Base-by-base conservation (phyloP, 768 basidiomycete genomes). In the Fibroporia radiculosa region DNA sequence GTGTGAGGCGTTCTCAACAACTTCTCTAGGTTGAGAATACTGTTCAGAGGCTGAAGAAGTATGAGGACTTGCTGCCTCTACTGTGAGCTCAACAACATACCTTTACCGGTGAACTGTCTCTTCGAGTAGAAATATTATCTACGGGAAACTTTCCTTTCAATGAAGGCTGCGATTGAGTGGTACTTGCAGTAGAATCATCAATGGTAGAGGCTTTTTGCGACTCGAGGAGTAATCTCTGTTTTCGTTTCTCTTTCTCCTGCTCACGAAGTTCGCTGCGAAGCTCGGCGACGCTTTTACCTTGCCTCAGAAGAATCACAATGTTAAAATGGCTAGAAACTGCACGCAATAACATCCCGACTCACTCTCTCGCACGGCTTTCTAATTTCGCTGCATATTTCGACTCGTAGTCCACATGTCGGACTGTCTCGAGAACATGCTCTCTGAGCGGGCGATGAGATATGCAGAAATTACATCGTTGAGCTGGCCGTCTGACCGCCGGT, bases 1-100 rank as follows among this genome's bases (percentile, higher is more conserved):
- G 84, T 81, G 59, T 90, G 86, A 1, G 84, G 77, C 8, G 74
- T 73, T 20, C 75, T 67, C 45, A 87, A 56, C 19, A 93, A 64
- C 42, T 79, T 77, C 16, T 78, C 66, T 11, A 93, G 61, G 62
- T 96, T 92, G 53, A 97, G 68, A 48, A 96, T 82, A 7, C 74
- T 78, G 3, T 80, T 75, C 18, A 98, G 72, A 8, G 92, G 83
- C 95, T 97, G 35, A 39, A 37, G 40, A 28, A n/a, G 33, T 26
- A n/a, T 5, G 44, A 25, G 32, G 31, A 43, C 29, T 12, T 16
- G 23, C 13, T 18, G 22, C 35, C 46, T 5, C n/a, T n/a, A n/a
- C n/a, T n/a, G 6, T 14, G 6, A 42, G 41, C 28, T 35, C 33
- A 13, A 41, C 8, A 28, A 60, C 70, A 45, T 55, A 74, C 81